Evolutionary conservation across 345 rosid species (phyloP).

Genomic region (Bruguiera sexangula): DNA sequence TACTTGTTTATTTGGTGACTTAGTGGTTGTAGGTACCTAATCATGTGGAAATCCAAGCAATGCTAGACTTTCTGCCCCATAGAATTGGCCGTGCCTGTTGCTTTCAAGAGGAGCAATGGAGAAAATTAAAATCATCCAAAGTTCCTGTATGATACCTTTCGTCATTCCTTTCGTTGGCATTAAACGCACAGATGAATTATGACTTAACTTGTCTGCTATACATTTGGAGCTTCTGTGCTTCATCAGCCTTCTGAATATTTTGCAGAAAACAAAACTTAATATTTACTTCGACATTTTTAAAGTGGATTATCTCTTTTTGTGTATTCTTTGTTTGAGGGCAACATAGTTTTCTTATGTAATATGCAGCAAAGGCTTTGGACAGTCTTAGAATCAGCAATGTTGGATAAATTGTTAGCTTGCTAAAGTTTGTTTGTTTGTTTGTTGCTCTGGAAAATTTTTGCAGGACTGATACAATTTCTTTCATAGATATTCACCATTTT

Average conservation of each 20-base stretch:
- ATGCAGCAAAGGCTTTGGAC: background rate
- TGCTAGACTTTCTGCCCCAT: slow-evolving; percentile 82
- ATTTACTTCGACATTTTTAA: background rate
- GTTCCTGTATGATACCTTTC: slow-evolving; percentile 53
- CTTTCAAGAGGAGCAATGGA: slow-evolving; percentile 61
- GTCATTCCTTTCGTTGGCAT: background rate
- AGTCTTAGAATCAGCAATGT: background rate
- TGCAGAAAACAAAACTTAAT: background rate
- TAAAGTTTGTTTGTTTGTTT: background rate
- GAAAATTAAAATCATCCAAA: slow-evolving; percentile 60
- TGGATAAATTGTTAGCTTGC: background rate
- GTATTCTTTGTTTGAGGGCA: background rate
- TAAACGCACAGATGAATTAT: background rate
- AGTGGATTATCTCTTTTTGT: background rate
- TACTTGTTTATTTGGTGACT: slow-evolving; percentile 38
- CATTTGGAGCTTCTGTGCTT: background rate
- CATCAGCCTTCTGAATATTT: background rate
- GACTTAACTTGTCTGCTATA: background rate
- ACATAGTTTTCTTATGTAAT: background rate
- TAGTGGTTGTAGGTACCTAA: slow-evolving; percentile 84
- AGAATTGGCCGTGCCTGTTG: slow-evolving; percentile 89
- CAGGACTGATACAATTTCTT: slow-evolving; percentile 78
- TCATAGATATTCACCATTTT: slow-evolving; percentile 84
- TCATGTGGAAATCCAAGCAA: slow-evolving; percentile 67
- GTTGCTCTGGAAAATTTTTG: slow-evolving; percentile 12